Percentiles rank a stretch among this genome's conserved stretches.
Evolutionary conservation across 1,284 basidiomycete genomes (phyloP).

Genomic region (Sphagnurus paluster): DNA sequence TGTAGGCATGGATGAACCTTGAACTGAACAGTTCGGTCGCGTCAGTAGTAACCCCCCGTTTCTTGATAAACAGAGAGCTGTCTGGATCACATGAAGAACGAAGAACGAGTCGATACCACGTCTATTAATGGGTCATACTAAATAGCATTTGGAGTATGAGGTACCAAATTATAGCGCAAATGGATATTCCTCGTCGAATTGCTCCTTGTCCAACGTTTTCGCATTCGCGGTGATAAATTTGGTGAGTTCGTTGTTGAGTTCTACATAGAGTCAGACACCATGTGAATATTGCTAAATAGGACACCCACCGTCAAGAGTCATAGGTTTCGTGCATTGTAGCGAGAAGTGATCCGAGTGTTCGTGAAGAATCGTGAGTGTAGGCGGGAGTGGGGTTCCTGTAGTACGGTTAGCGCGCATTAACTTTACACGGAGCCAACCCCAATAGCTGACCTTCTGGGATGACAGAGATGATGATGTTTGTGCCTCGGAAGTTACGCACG

Average conservation of each 20-base stretch:
- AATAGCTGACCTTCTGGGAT: conserved; percentile 13
- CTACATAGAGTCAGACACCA: neutral
- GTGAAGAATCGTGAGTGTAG: conserved; percentile 11
- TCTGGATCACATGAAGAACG: too few relatives aligned
- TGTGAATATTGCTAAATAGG: neutral
- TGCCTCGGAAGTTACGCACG: conserved; percentile 13
- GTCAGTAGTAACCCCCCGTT: too few relatives aligned
- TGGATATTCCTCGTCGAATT: conserved; percentile 10
- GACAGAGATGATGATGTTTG: conserved; percentile 11
- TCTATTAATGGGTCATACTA: too few relatives aligned
- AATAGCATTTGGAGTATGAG: neutral
- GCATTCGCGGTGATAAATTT: conserved; percentile 4
- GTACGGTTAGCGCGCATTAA: neutral
- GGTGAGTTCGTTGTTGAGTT: conserved; percentile 10
- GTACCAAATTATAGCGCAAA: neutral
- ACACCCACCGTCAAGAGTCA: conserved; percentile 7
- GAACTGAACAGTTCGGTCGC: too few relatives aligned
- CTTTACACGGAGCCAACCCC: too few relatives aligned
- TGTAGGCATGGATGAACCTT: conserved; percentile 51
- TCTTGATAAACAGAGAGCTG: too few relatives aligned
- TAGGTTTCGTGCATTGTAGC: conserved; percentile 13
- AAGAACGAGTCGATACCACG: too few relatives aligned
- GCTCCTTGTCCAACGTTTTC: conserved; percentile 12
- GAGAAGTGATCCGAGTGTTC: conserved; percentile 14
- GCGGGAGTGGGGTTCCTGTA: conserved; percentile 9